Evolutionary conservation across 108 stramenopile genomes (phyloP), one percentile per base, ranked within the genome.

Genomic region (Epithemia pelagica): DNA sequence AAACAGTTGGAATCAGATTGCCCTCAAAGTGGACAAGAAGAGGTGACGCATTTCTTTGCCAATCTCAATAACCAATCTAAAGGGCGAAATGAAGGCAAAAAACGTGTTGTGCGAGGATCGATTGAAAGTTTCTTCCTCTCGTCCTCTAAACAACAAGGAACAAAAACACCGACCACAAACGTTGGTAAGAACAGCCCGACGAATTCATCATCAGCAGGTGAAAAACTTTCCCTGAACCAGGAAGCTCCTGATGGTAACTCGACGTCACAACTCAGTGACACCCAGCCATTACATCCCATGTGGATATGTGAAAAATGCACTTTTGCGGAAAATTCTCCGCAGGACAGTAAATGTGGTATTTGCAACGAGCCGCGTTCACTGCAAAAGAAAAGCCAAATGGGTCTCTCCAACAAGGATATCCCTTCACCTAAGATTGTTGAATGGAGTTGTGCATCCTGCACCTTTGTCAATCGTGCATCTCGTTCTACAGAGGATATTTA

Each of bases 31-130:
- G 67, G 2, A 3, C 22, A 59, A 60, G 67, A 68, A 5, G 67
- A 68, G 59, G 57, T 68, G 15, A 52, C 59, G 2, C 18, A 26
- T 25, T 68, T 68, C 30, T 68, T 68, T 62, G 67, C 67, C 19
- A 58, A 68, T 46, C 37, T 46, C 15, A 46, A 46, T 46, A n/a
- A n/a, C n/a, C 37, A 46, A 46, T 46, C 10, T 23, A 29, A 32
- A 33, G 23, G 22, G 31, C 30, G 32, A 33, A 19, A 33, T 23
- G 31, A 32, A 33, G 23, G 22, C 31, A 63, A 63, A 33, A 19
- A 33, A 33, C 30, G 21, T 23, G 31, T 26, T 2, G 59, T 30
- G 20, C 27, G 24, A 1, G 7, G 59, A 19, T 32, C 30, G 31
- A 63, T 30, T 63, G 10, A 46, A 46, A 46, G 37, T 15, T 46